Evolutionary conservation across 352 stramenopile species (phyloP).

Genomic region (Peronospora destructor): DNA sequence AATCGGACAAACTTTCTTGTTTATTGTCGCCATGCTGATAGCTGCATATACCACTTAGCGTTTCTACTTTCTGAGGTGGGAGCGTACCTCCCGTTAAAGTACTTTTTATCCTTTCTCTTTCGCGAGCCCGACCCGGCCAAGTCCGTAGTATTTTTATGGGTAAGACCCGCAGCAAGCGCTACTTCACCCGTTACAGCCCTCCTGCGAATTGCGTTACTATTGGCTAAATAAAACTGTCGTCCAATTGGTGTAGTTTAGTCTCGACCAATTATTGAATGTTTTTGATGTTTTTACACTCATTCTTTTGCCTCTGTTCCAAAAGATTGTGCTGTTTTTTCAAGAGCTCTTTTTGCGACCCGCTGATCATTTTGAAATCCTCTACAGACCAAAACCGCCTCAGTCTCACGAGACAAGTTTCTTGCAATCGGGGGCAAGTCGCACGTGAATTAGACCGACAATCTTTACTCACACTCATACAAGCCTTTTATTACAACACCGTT

Average conservation of each 20-base stretch:
- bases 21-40: no score
- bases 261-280: conserved; percentile 13
- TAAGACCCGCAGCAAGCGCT: conserved; percentile 19
- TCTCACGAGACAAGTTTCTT: conserved; percentile 10
- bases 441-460: conserved; percentile 9
- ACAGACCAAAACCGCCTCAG: conserved; percentile 15
- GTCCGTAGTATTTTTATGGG: conserved; percentile 24
- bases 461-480: no score
- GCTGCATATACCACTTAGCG: no score
- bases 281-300: conserved; percentile 22
- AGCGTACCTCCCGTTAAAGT: neutral
- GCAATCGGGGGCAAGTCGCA: conserved; percentile 23
- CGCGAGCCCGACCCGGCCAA: conserved; percentile 1
- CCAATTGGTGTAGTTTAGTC: conserved; percentile 2
- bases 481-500: no score
- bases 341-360: neutral
- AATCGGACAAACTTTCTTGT: no score
- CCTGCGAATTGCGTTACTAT: conserved; percentile 3
- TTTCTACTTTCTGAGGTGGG: no score
- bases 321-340: conserved; percentile 30
- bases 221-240: conserved; percentile 4
- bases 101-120: neutral
- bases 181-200: neutral
- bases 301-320: conserved; percentile 24
- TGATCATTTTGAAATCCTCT: conserved; percentile 38